Evolutionary conservation across 2,329 filamentous ascomycete genomes (phyloP), one percentile per base, ranked within the genome.

Genomic region (Neopestalotiopsis clavispora): DNA sequence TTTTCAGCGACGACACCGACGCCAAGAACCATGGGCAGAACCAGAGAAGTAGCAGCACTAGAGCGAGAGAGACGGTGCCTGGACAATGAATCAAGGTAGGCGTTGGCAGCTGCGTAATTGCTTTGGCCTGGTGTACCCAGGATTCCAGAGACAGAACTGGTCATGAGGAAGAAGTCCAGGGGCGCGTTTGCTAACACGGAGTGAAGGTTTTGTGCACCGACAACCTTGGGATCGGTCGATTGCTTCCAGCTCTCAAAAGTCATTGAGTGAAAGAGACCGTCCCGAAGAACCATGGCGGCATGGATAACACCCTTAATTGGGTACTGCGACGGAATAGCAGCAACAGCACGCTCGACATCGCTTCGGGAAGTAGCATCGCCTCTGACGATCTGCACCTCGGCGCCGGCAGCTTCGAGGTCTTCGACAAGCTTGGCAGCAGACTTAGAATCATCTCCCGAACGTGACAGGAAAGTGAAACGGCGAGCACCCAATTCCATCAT

Each of bases 401-500:
- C 70, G 20, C 68, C 70, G 23, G 67, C 68, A 30, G 65, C 38
- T 49, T 69, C 66, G 13, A 73, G 66, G 9, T 68, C 66, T 10
- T 58, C 38, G 13, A 73, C 67, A 20, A 73, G 68, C 10, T 62
- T 62, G 10, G 72, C 69, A 1, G 81, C 80, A 7, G 71, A 64
- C 1, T 69, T 65, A n/a, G 71, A 70, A 20, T 77, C 74, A 1
- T 71, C 67, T 4, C 76, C 79, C 1, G 75, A 77, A 0, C 80
- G 74, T 0, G 76, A 78, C 4, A 82, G 71, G 70, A 81, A 80
- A 4, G 71, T 65, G 62, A 82, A 78, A 38, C 72, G 69, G 17
- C 74, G 71, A 1, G 79, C 79, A 1, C 80, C 80, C 1, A 49
- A 64, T n/a, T 70, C 71, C 71, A 79, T 74, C 76, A 81, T 78